Base-by-base conservation (phyloP, 768 basidiomycete species). In the Leccinum variicolor region DNA sequence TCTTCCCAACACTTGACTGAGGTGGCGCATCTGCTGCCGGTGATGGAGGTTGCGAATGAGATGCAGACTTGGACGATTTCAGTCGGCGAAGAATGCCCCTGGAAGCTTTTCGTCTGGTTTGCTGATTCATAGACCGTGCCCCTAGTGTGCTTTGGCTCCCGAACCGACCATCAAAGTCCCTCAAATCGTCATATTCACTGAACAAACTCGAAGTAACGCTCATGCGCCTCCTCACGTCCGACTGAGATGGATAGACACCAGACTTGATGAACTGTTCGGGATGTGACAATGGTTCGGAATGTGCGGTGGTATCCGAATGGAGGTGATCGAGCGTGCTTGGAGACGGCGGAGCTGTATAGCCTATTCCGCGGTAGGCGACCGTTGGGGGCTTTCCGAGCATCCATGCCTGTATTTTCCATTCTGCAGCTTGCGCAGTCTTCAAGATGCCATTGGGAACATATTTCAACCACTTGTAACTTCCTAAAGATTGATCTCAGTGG, bases 371-470 rank as follows among this genome's bases (percentile, higher is more conserved):
- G 65, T 86, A 93, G 1, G 89, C 80, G 43, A 93, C 78, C 2
- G 87, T 86, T 10, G 94, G 95, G 17, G 93, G 92, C 66, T 98
- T 98, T 62, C 96, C 97, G 29, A 99, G 83, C 87, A 92, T 92
- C 92, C 95, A 98, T 0, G 92, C 90, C 67, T 97, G 94, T 47
- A 98, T 79, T 72, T 90, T 93, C 94, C 94, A 98, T 68, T 99
- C 96, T 0, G 96, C 96, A 4, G 94, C 92, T 71, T 96, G 94
- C 1, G 94, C 96, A 0, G 94, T 94, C 76, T 91, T 94, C 61
- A 99, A 78, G 39, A 99, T 84, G 28, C 90, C 86, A 59, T 90
- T 92, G 1, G 96, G 96, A 6, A 99, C 90, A 69, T 94, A 98
- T 73, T 94, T 96, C 53, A 99, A 81, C 94, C 94, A 98, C 68